Base-by-base conservation (phyloP, 2,329 filamentous ascomycete species). In the Diaporthe humulicola region DNA sequence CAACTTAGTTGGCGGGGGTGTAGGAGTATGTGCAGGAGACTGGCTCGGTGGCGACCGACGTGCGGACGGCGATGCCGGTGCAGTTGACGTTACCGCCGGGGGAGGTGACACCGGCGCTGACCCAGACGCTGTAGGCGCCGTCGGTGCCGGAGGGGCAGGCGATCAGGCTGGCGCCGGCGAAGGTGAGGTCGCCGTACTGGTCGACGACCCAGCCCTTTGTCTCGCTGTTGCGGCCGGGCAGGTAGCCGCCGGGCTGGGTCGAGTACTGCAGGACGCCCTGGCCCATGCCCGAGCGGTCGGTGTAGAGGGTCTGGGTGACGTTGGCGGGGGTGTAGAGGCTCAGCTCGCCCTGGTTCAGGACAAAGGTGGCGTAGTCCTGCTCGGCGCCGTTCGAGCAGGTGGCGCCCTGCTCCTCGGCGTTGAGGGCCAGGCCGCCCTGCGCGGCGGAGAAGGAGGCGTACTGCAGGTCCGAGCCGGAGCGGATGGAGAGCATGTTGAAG, bases 241-340 rank as follows among this genome's bases (percentile, higher is more conserved):
- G 73, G 77, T 86, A 78, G 52, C 78, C 85, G 56, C 87, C 87
- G 5, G 70, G 70, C 22, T 22, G 15, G 45, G 86, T 88, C 45
- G 86, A 85, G 83, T 90, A 92, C 56, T 86, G 85, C 56, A 91
- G 78, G 30, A 84, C 82, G 69, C 90, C 90, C 77, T 89, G 87
- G 77, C 88, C 87, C 89, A 91, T 90, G 79, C 89, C 90, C 60
- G 88, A 90, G 58, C 87, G 87, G 81, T 92, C 90, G 54, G 87
- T 87, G 76, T 79, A 91, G 69, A 89, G 74, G 78, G 87, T 82
- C 83, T 92, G 90, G 3, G 82, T 81, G 45, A 77, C 83, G 6
- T 81, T 83, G 30, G 82, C 82, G 36, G 79, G 77, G 45, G 84
- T 85, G 81, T 87, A 90, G 42, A 92, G 79, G 79, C 81, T 86